These are phyloP conservation scores for Beauveria medogensis DNA, from an alignment of 2,329 filamentous ascomycete genomes.

Conservation along the genomic window DNA sequence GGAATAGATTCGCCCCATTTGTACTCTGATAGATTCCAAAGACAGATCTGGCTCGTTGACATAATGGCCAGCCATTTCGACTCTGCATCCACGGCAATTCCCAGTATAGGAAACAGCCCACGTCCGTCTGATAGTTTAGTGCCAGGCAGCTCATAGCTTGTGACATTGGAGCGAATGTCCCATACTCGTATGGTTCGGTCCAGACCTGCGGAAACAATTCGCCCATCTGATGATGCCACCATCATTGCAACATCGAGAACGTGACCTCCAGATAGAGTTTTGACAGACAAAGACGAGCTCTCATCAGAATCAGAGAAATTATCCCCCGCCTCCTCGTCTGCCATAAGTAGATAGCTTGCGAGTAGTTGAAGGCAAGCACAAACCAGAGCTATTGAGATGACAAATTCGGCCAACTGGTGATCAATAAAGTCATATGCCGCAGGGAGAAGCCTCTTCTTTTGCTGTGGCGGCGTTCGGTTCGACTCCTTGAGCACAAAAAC, in stretches of 20 bases:
- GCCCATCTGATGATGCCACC: slow-evolving; percentile 51
- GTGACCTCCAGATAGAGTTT: slow-evolving; percentile 55
- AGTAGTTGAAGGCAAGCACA: slow-evolving; percentile 59
- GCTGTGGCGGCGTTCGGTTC: slow-evolving; percentile 50
- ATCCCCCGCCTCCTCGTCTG: slow-evolving; percentile 44
- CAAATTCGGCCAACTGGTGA: slow-evolving; percentile 49
- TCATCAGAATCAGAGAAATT: slow-evolving; percentile 33
- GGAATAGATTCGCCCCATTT: slow-evolving; percentile 47
- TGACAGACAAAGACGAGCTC: slow-evolving; percentile 46
- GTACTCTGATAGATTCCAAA: slow-evolving; percentile 56
- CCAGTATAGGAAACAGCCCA: slow-evolving; percentile 51
- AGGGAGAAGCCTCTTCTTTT: slow-evolving; percentile 27
- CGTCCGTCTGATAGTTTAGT: slow-evolving; percentile 30
- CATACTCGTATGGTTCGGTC: slow-evolving; percentile 62
- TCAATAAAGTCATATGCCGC: slow-evolving; percentile 57
- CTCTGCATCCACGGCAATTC: slow-evolving; percentile 55
- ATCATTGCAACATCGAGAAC: slow-evolving; percentile 61
- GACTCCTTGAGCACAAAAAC: slow-evolving; percentile 64
- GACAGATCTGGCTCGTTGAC: slow-evolving; percentile 46
- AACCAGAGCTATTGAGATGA: slow-evolving; percentile 54
- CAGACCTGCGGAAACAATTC: slow-evolving; percentile 61
- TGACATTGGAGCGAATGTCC: slow-evolving; percentile 43
- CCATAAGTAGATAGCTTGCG: slow-evolving; percentile 67
- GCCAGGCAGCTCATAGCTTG: slow-evolving; percentile 33
- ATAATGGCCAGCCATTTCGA: slow-evolving; percentile 61